Conservation (phyloP, 345 rosid species). For the Dipteronia dyeriana region DNA sequence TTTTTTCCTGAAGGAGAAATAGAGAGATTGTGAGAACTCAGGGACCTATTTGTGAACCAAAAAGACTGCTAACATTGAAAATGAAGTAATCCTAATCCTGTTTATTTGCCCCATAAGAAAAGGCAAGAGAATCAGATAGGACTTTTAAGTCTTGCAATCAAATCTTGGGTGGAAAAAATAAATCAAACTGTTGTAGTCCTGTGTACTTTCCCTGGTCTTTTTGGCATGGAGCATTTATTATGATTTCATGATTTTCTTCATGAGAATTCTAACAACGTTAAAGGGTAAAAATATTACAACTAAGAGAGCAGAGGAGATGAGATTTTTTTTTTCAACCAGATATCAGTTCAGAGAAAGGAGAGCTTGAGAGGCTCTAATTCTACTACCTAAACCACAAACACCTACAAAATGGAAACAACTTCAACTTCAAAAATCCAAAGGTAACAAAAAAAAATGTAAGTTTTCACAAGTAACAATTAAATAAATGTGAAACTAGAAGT, state of each 20-base stretch:
- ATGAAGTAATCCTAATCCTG: not conserved
- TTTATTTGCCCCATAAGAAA: not conserved
- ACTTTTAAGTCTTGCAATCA: slow-evolving; percentile 14
- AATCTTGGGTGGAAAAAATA: slow-evolving; percentile 6
- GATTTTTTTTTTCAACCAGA: not conserved
- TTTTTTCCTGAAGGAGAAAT: too few relatives aligned
- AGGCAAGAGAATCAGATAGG: not conserved
- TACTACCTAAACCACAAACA: slow-evolving; percentile 7
- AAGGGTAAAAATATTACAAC: not conserved
- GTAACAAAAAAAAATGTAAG: not conserved
- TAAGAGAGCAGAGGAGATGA: not conserved
- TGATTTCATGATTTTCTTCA: not conserved
- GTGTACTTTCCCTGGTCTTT: not conserved
- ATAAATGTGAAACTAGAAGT: not conserved
- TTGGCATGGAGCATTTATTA: not conserved
- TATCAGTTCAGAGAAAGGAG: not conserved
- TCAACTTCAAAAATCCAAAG: not conserved
- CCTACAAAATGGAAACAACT: not conserved
- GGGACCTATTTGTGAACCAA: slow-evolving; percentile 2
- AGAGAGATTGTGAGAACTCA: not conserved
- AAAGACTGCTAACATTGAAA: not conserved
- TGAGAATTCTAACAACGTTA: not conserved
- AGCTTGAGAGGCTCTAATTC: not conserved
- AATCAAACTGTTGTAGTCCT: not conserved
- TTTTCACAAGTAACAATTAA: not conserved